Percentiles rank a stretch among this genome's conserved stretches.
These are phyloP conservation scores for Oldenlandia corymbosa DNA, from an alignment of 257 asterid species.

Conservation along the genomic window DNA sequence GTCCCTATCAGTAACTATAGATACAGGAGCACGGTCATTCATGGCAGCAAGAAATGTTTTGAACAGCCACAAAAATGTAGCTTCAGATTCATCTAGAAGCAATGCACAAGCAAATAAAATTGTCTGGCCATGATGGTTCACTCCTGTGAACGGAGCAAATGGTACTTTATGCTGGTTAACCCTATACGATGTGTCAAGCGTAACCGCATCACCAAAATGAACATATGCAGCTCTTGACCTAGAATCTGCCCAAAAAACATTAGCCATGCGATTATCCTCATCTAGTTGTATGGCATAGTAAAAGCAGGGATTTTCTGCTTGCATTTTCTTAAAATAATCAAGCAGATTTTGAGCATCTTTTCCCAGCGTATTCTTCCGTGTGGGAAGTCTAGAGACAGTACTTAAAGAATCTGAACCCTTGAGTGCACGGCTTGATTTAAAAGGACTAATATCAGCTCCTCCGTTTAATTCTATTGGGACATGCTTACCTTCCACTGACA, in stretches of 20 bases:
- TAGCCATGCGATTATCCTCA: conserved; percentile 79
- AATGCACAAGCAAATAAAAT: conserved; percentile 81
- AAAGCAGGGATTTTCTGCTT: conserved; percentile 90
- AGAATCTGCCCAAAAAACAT: conserved; percentile 91
- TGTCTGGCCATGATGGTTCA: conserved; percentile 88
- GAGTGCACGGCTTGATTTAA: conserved; percentile 31
- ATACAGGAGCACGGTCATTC: conserved; percentile 61
- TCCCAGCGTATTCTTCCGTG: conserved; percentile 53
- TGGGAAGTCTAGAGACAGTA: conserved; percentile 33
- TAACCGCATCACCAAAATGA: conserved; percentile 86
- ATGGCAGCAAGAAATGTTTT: conserved; percentile 81
- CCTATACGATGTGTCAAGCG: conserved; percentile 60
- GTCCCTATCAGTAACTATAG: conserved; percentile 69
- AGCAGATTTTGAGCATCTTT: conserved; percentile 84
- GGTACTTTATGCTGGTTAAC: conserved; percentile 62
- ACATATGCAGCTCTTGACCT: conserved; percentile 80
- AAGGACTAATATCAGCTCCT: conserved; percentile 35
- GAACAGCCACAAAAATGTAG: conserved; percentile 75
- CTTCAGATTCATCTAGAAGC: conserved; percentile 83
- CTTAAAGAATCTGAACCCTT: conserved; percentile 28
- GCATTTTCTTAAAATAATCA: conserved; percentile 87
- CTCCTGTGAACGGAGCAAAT: conserved; percentile 82
- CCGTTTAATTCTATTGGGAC: conserved; percentile 35
- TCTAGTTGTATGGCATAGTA: conserved; percentile 91
- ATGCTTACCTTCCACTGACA: conserved; percentile 56